Evolutionary conservation across 208 protist genomes (phyloP).

Genomic region (Crithidia expoeki): DNA sequence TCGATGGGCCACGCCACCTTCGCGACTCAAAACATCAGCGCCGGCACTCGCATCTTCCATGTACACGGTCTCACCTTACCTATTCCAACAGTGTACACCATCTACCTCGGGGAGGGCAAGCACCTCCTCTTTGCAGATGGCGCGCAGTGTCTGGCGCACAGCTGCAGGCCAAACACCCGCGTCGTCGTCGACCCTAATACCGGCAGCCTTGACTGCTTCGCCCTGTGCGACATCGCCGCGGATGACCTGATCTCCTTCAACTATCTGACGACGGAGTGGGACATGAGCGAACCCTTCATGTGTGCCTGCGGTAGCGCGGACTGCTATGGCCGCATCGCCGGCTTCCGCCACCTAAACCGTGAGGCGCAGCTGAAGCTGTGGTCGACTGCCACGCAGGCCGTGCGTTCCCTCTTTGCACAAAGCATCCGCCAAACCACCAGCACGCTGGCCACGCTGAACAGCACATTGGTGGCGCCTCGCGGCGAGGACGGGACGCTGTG

Average conservation of each 20-base stretch:
- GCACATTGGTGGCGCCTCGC: slow-evolving; percentile 43
- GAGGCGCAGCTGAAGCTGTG: slow-evolving; percentile 65
- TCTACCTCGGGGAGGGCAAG: slow-evolving; percentile 78
- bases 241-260: slow-evolving; percentile 84
- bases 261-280: slow-evolving; percentile 90
- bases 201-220: slow-evolving; percentile 68
- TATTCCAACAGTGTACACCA: slow-evolving; percentile 85
- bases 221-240: slow-evolving; percentile 57
- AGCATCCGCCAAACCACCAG: slow-evolving; percentile 47
- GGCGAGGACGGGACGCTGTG: slow-evolving; percentile 43
- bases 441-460: slow-evolving; percentile 60
- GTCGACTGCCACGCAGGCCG: slow-evolving; percentile 53
- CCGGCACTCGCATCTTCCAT: slow-evolving; percentile 68
- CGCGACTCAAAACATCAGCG: slow-evolving; percentile 52
- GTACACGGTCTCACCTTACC: slow-evolving; percentile 75
- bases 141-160: slow-evolving; percentile 83
- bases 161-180: slow-evolving; percentile 79
- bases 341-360: slow-evolving; percentile 64
- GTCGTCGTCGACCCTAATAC: slow-evolving; percentile 70
- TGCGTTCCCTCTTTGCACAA: slow-evolving; percentile 66
- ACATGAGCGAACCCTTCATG: slow-evolving; percentile 80
- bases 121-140: slow-evolving; percentile 79
- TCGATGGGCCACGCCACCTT: slow-evolving; percentile 70
- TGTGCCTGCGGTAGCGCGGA: slow-evolving; percentile 63
- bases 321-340: slow-evolving; percentile 70